Percentiles rank a stretch among this genome's conserved stretches.
Conservation (phyloP, 768 basidiomycete species). For the Collybiopsis confluens region DNA sequence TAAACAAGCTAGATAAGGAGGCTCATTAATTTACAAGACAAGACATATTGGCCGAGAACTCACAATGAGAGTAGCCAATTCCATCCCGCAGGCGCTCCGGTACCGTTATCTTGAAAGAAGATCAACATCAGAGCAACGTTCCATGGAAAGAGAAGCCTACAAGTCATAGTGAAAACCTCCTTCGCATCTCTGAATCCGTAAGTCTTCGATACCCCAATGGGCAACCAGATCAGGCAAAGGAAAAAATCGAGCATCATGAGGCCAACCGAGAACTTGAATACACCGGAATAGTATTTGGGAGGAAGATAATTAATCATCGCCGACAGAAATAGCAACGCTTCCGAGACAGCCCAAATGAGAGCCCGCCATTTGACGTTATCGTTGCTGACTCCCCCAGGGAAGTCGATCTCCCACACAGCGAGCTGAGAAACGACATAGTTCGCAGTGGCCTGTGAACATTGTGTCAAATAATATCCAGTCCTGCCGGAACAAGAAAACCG, state of each 20-base stretch:
- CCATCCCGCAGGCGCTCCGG: constrained; percentile 83
- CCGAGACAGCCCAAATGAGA: constrained; percentile 79
- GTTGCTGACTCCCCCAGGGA: constrained; percentile 72
- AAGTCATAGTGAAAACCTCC: constrained; percentile 80
- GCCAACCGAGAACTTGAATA: constrained; percentile 74
- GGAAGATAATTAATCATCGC: constrained; percentile 86
- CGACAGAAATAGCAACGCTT: constrained; percentile 63
- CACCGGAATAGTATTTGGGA: constrained; percentile 62
- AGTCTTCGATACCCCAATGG: constrained; percentile 83
- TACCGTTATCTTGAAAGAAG: constrained; percentile 68
- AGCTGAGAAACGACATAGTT: constrained; percentile 88
- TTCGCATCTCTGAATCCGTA: constrained; percentile 85
- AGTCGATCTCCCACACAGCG: constrained; percentile 73
- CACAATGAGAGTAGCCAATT: constrained; percentile 90
- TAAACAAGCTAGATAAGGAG: constrained; percentile 57
- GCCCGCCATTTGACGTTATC: constrained; percentile 83
- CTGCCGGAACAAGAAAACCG: constrained; percentile 12
- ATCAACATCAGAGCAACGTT: neutral
- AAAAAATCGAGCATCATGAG: constrained; percentile 85
- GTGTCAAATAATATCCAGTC: constrained; percentile 1
- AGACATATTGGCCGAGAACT: constrained; percentile 8
- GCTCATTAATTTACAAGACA: neutral
- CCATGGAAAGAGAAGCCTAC: constrained; percentile 36
- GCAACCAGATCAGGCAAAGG: constrained; percentile 87
- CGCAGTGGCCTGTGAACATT: constrained; percentile 62